Percentiles rank a stretch among this genome's conserved stretches.
These are phyloP conservation scores for Pharus latifolius DNA, from an alignment of 176 grass and related monocot genomes.

Conservation along the genomic window DNA sequence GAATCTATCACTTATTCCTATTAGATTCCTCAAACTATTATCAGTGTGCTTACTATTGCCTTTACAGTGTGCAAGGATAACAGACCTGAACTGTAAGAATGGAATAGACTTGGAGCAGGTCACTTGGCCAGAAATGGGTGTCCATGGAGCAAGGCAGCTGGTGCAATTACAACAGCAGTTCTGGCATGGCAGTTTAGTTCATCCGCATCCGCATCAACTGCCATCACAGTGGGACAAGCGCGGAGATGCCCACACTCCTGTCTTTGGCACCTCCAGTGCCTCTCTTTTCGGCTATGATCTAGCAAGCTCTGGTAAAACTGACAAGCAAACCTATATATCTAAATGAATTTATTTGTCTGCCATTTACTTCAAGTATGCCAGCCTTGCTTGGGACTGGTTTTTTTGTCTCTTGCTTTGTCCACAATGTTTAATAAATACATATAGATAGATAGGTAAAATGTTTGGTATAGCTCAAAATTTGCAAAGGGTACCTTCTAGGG, in stretches of 20 bases:
- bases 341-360: conserved; percentile 18
- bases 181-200: conserved; percentile 54
- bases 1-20: not conserved
- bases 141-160: conserved; percentile 40
- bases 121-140: conserved; percentile 34
- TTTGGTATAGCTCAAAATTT: conserved; percentile 11
- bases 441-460: conserved; percentile 12
- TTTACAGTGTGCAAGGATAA: conserved; percentile 47
- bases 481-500: not conserved
- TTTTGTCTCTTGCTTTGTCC: conserved; percentile 18
- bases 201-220: conserved; percentile 23
- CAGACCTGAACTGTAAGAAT: conserved; percentile 28
- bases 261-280: conserved; percentile 36
- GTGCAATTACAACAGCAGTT: conserved; percentile 57
- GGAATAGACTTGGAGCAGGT: conserved; percentile 50
- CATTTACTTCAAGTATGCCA: conserved; percentile 17
- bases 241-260: conserved; percentile 21
- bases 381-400: not conserved
- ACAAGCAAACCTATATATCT: conserved; percentile 1
- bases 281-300: conserved; percentile 60
- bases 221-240: conserved; percentile 36
- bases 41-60: conserved; percentile 7
- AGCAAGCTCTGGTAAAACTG: conserved; percentile 49
- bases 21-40: not conserved
- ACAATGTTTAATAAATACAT: conserved; percentile 1